Evolutionary conservation across 305 asterid species (phyloP).

Genomic region (Fraxinus paxiana): DNA sequence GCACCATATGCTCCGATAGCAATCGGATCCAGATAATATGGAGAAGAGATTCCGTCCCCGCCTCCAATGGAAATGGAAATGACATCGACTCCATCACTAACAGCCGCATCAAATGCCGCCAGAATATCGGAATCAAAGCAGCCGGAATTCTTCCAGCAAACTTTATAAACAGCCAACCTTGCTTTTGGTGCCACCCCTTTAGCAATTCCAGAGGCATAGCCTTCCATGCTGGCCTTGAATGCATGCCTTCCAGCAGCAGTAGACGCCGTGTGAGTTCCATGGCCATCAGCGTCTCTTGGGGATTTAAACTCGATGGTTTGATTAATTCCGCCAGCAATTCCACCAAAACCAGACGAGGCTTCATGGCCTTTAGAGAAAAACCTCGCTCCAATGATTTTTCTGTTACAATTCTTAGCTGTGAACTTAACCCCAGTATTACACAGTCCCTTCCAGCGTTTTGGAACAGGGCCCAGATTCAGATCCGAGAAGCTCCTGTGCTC

Average conservation of each 20-base stretch:
- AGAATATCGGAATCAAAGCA: conserved; percentile 89
- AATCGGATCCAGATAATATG: conserved; percentile 88
- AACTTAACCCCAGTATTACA: conserved; percentile 60
- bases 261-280: conserved; percentile 91
- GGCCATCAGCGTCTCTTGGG: conserved; percentile 89
- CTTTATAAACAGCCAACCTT: conserved; percentile 75
- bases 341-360: conserved; percentile 66
- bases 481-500: conserved; percentile 86
- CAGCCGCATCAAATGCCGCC: conserved; percentile 93
- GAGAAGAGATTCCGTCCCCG: conserved; percentile 83
- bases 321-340: conserved; percentile 63
- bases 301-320: conserved; percentile 69
- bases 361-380: conserved; percentile 77
- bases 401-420: conserved; percentile 46
- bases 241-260: conserved; percentile 86
- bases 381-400: conserved; percentile 78
- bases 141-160: conserved; percentile 81
- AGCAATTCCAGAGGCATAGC: conserved; percentile 83
- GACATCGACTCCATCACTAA: conserved; percentile 80
- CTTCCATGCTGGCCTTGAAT: conserved; percentile 72
- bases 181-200: conserved; percentile 95
- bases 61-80: conserved; percentile 90
- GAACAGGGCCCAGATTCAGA: conserved; percentile 75
- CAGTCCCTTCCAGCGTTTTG: conserved; percentile 65
- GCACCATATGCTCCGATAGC: conserved; percentile 95